A percentile compares a stretch with the other conserved stretches of the same genome.
Evolutionary conservation across 2,329 filamentous ascomycete species (phyloP).

Genomic region (Colletotrichum sp.): DNA sequence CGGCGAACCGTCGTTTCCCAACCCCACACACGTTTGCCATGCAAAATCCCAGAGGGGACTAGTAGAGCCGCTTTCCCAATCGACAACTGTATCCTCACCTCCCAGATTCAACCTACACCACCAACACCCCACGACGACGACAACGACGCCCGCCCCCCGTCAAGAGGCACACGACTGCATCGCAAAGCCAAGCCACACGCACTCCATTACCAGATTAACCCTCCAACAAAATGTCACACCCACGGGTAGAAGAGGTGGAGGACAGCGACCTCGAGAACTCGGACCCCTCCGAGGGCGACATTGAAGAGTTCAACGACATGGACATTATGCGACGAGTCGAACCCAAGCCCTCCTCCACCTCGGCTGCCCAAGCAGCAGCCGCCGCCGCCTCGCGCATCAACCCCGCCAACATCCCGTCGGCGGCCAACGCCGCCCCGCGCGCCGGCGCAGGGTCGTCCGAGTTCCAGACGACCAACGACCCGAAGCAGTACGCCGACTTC

Average conservation of each 20-base stretch:
- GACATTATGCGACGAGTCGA: conserved; percentile 59
- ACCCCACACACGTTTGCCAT: conserved; percentile 11
- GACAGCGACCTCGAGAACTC: conserved; percentile 75
- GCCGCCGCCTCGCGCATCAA: conserved; percentile 31
- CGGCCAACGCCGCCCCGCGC: conserved; percentile 35
- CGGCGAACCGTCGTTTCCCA: conserved; percentile 3
- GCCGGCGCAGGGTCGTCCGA: conserved; percentile 27
- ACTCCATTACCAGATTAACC: not conserved
- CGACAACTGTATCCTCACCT: conserved; percentile 17
- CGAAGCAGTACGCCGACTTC: conserved; percentile 72
- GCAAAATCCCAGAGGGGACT: conserved; percentile 18
- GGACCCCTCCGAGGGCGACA: conserved; percentile 88
- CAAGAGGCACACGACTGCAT: not conserved
- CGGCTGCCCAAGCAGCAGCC: conserved; percentile 8
- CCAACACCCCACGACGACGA: not conserved
- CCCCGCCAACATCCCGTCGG: conserved; percentile 38
- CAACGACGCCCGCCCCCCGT: not conserved
- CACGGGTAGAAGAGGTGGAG: conserved; percentile 90
- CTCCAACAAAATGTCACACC: conserved; percentile 72
- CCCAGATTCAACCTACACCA: conserved; percentile 8
- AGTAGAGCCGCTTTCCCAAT: conserved; percentile 13
- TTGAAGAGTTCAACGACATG: conserved; percentile 65
- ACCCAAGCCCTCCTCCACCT: conserved; percentile 31
- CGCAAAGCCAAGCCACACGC: not conserved
- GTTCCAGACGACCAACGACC: conserved; percentile 46